Evolutionary conservation across 352 stramenopile genomes (phyloP), one percentile per base, ranked within the genome.

Genomic region (Phytophthora rubi): DNA sequence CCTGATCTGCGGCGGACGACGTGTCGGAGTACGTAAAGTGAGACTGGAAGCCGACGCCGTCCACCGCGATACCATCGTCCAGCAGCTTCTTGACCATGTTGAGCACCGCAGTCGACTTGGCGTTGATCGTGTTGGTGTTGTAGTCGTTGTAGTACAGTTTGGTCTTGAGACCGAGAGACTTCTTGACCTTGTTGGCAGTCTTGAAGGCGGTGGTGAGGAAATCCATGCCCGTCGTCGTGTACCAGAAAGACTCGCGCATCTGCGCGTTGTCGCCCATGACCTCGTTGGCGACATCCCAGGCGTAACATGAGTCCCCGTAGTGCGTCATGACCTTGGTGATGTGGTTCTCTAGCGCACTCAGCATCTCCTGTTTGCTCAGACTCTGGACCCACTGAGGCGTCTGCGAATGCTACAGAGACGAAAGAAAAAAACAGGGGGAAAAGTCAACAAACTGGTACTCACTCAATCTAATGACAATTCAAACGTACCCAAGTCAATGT

Each of bases 201-300:
- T 70, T 78, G 53, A 78, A 78, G 7, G 71, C 67, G 47, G 71
- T 78, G 16, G 61, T 57, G 12, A 78, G 47, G 66, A 70, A 78
- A 8, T 78, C 71, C 57, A 65, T 78, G 1, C 72, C 72, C 13
- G 72, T 79, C 45, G 62, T 71, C 13, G 45, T 74, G 68, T 79
- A 79, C 72, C 72, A 79, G 55, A 76, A 79, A 3, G 72, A 74
- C 2, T 62, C 51, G 28, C 72, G 72, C 28, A 68, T 66, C 28
- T 64, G 49, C 1, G 53, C 72, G 59, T 79, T 56, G 54, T 79
- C 68, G 18, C 59, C 72, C 69, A 76, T 76, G 23, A 76, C 69
- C 21, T 79, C 72, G 39, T 79, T 79, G 16, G 70, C 72, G n/a
- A 79, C 72, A 15, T 79, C 72, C 68, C 68, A 76, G 1, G 72